Evolutionary conservation across 768 basidiomycete species (phyloP).

Genomic region (Rossbeevera mucosa): DNA sequence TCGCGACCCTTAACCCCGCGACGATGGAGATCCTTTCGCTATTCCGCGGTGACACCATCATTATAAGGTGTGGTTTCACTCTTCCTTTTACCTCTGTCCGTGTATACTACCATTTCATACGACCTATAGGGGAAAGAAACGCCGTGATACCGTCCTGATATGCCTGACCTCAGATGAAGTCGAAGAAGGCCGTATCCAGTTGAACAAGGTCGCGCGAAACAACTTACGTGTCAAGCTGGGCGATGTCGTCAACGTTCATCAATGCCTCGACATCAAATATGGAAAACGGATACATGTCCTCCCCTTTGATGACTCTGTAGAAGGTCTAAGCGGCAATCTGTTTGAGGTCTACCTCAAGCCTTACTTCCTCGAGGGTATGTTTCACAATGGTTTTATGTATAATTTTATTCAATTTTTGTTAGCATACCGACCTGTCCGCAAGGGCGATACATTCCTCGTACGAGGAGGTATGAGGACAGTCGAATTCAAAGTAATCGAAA

Average conservation of each 20-base stretch:
- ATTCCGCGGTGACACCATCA: constrained; percentile 96
- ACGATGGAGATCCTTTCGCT: constrained; percentile 94
- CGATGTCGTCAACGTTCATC: constrained; percentile 93
- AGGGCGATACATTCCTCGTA: constrained; percentile 98
- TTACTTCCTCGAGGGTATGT: constrained; percentile 91
- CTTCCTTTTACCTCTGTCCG: neutral
- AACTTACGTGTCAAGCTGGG: constrained; percentile 97
- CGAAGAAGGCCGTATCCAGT: constrained; percentile 95
- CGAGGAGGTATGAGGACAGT: constrained; percentile 98
- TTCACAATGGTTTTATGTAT: neutral
- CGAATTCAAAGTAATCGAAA: constrained; percentile 99
- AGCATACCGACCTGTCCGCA: constrained; percentile 94
- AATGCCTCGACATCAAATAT: constrained; percentile 97
- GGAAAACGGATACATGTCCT: constrained; percentile 96
- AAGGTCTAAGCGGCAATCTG: constrained; percentile 96
- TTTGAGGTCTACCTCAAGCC: constrained; percentile 99
- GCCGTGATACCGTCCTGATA: constrained; percentile 95
- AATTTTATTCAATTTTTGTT: constrained; percentile 6
- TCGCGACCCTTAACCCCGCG: constrained; percentile 91
- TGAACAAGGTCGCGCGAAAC: constrained; percentile 99
- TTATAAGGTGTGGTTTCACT: constrained; percentile 62
- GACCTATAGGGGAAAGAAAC: constrained; percentile 81
- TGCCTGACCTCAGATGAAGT: constrained; percentile 94
- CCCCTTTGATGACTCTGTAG: constrained; percentile 97
- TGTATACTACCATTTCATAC: constrained; percentile 3